Evolutionary conservation across 192 early-diverging fungal genomes (phyloP), one percentile per base, ranked within the genome.

Genomic region (Coemansia sp.): DNA sequence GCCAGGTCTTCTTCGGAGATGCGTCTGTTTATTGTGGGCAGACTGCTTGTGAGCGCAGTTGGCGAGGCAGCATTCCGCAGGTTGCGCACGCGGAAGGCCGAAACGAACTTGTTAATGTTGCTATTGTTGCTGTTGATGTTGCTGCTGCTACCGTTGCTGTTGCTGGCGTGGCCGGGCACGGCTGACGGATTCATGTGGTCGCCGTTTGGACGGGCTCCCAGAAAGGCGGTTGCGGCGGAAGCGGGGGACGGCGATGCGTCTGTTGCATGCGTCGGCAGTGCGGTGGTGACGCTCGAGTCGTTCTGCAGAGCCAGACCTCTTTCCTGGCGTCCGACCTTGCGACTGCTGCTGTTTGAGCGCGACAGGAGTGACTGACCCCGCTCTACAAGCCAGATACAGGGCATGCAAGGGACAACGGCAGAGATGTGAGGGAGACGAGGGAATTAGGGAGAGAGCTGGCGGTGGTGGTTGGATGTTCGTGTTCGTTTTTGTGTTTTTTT

Each of bases 281-380:
- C 79, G n/a, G 75, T 76, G 20, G 75, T 76, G 37, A 75, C 59
- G 71, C 71, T 70, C 9, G 68, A 73, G 79, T 71, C 79, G 65
- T 70, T 68, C 57, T 76, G 71, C n/a, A 69, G 61, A 7, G 79
- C 40, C 50, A 74, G 68, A 42, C 69, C 75, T 55, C 71, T 73
- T 65, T 82, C 75, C 44, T 68, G 70, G 50, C 74, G 79, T 2
- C 53, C 73, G 43, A 64, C 44, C 67, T 82, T 76, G 71, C 75
- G 74, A 68, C 62, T 72, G 74, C 64, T 68, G 68, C 74, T 76
- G 65, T 73, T 70, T 43, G 79, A 69, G 66, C 79, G 79, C 63
- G 79, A 73, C 71, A 82, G 59, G 59, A 82, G 71, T 65, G 72
- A 67, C 54, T 82, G 79, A 63, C 79, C 79, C 69, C 79, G 74